phyloP scores from a whole-genome alignment of 495 filamentous ascomycete genomes.

The Xylaria palmicola region DNA sequence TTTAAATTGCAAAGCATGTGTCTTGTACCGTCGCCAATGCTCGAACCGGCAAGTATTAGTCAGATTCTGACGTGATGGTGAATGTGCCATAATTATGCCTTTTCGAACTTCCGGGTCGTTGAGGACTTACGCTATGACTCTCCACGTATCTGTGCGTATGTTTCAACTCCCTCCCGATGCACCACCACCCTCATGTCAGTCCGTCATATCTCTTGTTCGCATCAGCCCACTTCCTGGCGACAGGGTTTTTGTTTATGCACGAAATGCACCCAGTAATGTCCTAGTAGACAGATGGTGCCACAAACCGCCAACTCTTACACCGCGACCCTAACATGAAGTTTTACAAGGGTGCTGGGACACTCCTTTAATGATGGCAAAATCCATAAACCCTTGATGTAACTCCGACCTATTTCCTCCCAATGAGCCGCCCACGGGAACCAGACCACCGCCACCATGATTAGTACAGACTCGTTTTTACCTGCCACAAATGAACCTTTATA shows the following conservation, averaged over 20 bases:
- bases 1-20: no score
- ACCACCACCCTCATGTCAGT: no score
- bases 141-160: constrained; percentile 3
- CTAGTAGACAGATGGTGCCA: background rate
- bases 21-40: no score
- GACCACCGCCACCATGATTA: background rate
- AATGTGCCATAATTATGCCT: no score
- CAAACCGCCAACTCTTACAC: background rate
- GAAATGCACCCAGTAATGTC: background rate
- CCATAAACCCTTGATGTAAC: constrained; percentile 6
- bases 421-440: background rate
- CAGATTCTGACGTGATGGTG: no score
- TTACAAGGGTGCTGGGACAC: background rate
- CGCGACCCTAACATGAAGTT: background rate
- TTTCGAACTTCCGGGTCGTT: no score
- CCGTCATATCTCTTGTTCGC: constrained; percentile 13
- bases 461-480: constrained; percentile 1
- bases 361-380: background rate
- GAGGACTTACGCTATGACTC: constrained; percentile 1
- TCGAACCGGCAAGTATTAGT: no score
- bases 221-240: background rate
- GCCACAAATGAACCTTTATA: background rate
- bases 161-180: background rate
- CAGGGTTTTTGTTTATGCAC: background rate
- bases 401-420: background rate